Evolutionary conservation across 2,329 filamentous ascomycete species (phyloP), one percentile per base, ranked within the genome.

Genomic region (Fusarium agapanthi): DNA sequence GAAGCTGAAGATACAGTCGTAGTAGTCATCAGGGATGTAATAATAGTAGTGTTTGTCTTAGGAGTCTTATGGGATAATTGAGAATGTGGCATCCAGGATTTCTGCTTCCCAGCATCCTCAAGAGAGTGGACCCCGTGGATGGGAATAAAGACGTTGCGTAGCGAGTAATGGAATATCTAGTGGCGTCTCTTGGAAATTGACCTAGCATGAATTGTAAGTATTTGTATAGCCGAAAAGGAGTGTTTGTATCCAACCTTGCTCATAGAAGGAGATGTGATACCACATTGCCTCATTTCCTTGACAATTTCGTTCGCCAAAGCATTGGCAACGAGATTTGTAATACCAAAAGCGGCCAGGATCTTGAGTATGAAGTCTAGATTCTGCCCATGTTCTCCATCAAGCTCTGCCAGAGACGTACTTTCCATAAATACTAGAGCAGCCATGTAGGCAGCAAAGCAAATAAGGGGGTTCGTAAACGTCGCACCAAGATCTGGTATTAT

Each of bases 371-470:
- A 67, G 7, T 67, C 56, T 6, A 67, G 28, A 16, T 44, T 68
- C 13, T 68, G 47, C 3, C 53, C 48, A 8, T 43, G 32, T 4
- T 63, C 32, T 15, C 22, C 7, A 26, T 67, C 2, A 16, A 28
- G 41, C 24, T 62, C 63, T 5, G 18, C 15, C 2, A 47, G 47
- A 7, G 40, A 48, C 18, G 32, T 67, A 13, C 16, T 54, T 15
- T 63, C 50, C 14, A 67, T 10, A 28, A 67, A 55, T 20, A 67
- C 65, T 3, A 67, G 13, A 24, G 65, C 37, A 34, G 65, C 41
- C 63, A 67, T 67, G 7, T 67, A 67, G 44, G 65, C 65, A 34
- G 65, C 34, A 22, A 67, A 61, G 22, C 64, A 67, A 26, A 67
- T 55, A 20, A 67, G 65, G 14, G 65, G 65, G 12, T 67, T 67